Percentiles rank a stretch among this genome's conserved stretches.
phyloP scores from a whole-genome alignment of 495 filamentous ascomycete species.

The Penicillium parvum region DNA sequence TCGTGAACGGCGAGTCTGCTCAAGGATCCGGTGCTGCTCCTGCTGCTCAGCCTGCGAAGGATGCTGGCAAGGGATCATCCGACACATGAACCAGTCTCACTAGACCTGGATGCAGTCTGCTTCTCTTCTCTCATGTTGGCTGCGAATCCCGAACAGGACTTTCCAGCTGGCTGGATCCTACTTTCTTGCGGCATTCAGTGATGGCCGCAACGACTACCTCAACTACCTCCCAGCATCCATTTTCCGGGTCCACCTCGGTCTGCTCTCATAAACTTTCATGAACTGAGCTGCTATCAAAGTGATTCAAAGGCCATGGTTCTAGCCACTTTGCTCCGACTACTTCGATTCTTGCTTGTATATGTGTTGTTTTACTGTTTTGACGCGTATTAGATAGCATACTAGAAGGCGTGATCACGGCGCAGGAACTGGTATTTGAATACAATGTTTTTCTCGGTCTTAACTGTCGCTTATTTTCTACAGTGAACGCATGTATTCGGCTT shows the following conservation, averaged over 20 bases:
- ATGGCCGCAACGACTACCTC: not conserved
- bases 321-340: not conserved
- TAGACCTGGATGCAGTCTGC: not conserved
- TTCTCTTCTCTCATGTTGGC: not conserved
- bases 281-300: too few species aligned
- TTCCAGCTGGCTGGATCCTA: conserved; percentile 3
- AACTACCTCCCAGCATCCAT: too few species aligned
- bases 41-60: conserved; percentile 11
- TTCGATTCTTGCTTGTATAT: conserved; percentile 12
- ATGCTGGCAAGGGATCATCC: conserved; percentile 10
- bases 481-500: too few species aligned
- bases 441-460: too few species aligned
- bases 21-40: conserved; percentile 17
- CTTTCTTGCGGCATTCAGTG: not conserved
- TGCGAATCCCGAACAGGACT: not conserved
- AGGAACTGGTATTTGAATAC: not conserved
- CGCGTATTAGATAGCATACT: conserved; percentile 14
- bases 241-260: too few species aligned
- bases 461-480: too few species aligned
- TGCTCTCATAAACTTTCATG: too few species aligned
- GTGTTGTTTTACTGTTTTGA: conserved; percentile 4
- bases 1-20: conserved; percentile 1
- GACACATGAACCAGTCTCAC: conserved; percentile 6
- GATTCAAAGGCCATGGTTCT: not conserved
- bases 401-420: conserved; percentile 4